Conservation (phyloP, 176 grass and related monocot species). For the Sorghum bicolor region DNA sequence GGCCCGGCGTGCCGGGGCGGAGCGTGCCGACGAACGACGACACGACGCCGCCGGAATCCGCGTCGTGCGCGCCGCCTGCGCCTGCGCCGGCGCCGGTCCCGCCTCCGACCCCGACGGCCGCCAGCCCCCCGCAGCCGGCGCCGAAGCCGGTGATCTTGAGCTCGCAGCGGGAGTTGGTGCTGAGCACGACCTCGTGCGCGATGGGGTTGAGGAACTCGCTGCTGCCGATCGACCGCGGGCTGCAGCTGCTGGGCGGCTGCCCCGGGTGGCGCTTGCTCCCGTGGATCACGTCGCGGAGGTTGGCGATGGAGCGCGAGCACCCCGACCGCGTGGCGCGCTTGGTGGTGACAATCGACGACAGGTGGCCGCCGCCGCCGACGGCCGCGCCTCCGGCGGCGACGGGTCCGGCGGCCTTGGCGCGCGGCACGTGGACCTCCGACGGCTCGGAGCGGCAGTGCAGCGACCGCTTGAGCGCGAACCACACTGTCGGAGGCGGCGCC, state of each 20-base stretch:
- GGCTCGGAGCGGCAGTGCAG: conserved; percentile 88
- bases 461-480: conserved; percentile 87
- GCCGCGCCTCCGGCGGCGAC: background rate
- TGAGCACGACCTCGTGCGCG: conserved; percentile 86
- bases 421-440: conserved; percentile 84
- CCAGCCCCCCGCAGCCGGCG: background rate
- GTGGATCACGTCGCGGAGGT: conserved; percentile 95
- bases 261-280: conserved; percentile 94
- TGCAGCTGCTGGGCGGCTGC: conserved; percentile 71
- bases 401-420: conserved; percentile 36
- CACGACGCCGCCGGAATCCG: conserved; percentile 18
- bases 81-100: background rate
- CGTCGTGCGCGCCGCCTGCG: background rate
- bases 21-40: conserved; percentile 84
- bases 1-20: conserved; percentile 77
- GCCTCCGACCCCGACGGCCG: background rate
- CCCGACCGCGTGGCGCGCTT: conserved; percentile 67
- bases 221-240: conserved; percentile 94
- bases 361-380: background rate
- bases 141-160: conserved; percentile 86
- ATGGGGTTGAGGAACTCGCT: conserved; percentile 99
- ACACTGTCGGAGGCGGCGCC: conserved; percentile 58
- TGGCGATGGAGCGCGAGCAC: conserved; percentile 87
- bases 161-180: conserved; percentile 92
- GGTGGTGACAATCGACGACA: conserved; percentile 60